phyloP scores from a whole-genome alignment of 192 early-diverging fungal genomes.

The Backusella macrospora region DNA sequence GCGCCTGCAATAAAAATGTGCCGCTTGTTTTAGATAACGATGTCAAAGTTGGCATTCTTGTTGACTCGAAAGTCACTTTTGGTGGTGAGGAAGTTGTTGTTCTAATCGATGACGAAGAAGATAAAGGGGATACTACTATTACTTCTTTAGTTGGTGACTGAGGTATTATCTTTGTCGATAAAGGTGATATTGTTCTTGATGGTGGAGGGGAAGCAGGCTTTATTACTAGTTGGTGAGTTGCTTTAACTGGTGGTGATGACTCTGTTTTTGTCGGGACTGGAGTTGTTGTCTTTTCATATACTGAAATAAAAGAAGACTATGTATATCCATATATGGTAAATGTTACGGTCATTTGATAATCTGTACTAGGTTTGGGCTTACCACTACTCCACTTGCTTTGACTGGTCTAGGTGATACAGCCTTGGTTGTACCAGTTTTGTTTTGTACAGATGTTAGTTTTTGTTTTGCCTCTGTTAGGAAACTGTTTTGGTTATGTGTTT shows the following conservation, averaged over 20 bases:
- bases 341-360: background rate
- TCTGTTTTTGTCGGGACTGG: background rate
- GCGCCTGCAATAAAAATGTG: background rate
- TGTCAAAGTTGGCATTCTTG: background rate
- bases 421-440: background rate
- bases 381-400: background rate
- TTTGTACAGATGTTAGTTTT: background rate
- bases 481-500: background rate
- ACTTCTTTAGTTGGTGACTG: background rate
- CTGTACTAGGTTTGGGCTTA: background rate
- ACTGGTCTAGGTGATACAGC: background rate
- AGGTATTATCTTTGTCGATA: too few relatives aligned
- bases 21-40: background rate
- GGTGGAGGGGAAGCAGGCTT: background rate
- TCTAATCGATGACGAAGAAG: background rate
- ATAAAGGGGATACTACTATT: background rate
- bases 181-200: background rate
- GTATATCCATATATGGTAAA: background rate
- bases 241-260: background rate
- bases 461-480: conserved; percentile 9
- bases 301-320: conserved; percentile 21
- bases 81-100: background rate
- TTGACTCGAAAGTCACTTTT: background rate
- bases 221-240: background rate
- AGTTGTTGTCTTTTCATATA: conserved; percentile 2